These are phyloP conservation scores for Corchorus olitorius DNA, from an alignment of 345 rosid genomes.

Conservation along the genomic window DNA sequence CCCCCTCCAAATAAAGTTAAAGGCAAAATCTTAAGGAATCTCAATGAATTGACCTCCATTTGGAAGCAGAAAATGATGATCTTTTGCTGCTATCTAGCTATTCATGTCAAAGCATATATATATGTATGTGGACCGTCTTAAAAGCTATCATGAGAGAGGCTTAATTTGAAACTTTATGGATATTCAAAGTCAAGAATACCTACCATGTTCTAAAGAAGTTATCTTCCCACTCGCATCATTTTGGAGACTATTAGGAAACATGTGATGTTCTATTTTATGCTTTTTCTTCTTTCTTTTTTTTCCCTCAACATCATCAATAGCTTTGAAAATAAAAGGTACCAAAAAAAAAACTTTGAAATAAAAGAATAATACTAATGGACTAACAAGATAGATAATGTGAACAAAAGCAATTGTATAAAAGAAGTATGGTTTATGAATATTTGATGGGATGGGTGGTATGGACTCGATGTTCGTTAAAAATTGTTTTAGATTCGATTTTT, in stretches of 20 bases:
- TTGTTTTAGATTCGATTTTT: too few relatives aligned
- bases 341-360: too few relatives aligned
- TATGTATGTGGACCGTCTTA: neutral
- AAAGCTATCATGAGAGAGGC: neutral
- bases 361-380: too few relatives aligned
- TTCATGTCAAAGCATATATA: neutral
- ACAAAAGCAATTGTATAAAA: too few relatives aligned
- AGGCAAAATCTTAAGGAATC: neutral
- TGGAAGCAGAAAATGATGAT: neutral
- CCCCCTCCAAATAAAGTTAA: too few relatives aligned
- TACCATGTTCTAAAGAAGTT: neutral
- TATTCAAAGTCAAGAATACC: constrained; percentile 4
- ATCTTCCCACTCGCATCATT: neutral
- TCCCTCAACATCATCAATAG: neutral
- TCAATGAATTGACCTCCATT: neutral
- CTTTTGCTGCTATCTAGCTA: neutral
- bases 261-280: neutral
- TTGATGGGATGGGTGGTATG: too few relatives aligned
- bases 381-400: too few relatives aligned
- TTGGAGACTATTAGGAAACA: neutral
- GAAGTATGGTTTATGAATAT: too few relatives aligned
- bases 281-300: too few relatives aligned
- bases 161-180: neutral
- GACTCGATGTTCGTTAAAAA: too few relatives aligned
- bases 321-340: neutral